phyloP scores from a whole-genome alignment of 2,329 filamentous ascomycete genomes.

The Cladosporium sphaerospermum region DNA sequence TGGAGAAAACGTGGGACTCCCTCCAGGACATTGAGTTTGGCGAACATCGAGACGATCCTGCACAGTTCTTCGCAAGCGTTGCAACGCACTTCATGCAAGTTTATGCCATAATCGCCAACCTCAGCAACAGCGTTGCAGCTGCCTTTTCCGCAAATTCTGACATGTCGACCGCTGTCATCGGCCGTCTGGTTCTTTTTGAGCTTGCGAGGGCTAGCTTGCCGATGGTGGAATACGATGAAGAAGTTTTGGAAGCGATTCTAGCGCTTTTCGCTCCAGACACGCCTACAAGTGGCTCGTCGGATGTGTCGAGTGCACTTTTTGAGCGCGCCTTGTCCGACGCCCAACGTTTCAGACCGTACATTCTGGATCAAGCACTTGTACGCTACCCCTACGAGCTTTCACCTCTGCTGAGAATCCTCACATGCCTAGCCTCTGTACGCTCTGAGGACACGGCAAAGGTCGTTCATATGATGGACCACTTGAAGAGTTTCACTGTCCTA shows the following conservation, averaged over 20 bases:
- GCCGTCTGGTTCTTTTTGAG: conserved; percentile 61
- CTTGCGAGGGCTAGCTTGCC: conserved; percentile 62
- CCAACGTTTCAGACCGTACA: conserved; percentile 46
- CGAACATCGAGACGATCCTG: conserved; percentile 41
- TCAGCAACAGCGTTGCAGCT: conserved; percentile 40
- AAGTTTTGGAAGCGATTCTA: conserved; percentile 61
- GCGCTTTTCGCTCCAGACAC: conserved; percentile 46
- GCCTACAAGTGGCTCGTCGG: not conserved
- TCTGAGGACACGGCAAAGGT: conserved; percentile 30
- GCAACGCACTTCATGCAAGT: conserved; percentile 43
- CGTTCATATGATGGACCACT: conserved; percentile 59
- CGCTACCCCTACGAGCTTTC: conserved; percentile 82
- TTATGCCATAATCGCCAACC: conserved; percentile 42
- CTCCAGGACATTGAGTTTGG: conserved; percentile 18
- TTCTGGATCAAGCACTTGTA: conserved; percentile 63
- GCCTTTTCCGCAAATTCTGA: conserved; percentile 46
- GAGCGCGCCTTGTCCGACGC: conserved; percentile 36
- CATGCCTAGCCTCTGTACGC: conserved; percentile 17
- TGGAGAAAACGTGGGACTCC: conserved; percentile 21
- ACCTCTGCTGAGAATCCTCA: conserved; percentile 55
- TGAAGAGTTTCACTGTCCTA: conserved; percentile 69
- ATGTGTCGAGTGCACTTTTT: conserved; percentile 3
- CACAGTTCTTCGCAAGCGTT: conserved; percentile 41
- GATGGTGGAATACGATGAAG: conserved; percentile 65
- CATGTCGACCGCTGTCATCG: conserved; percentile 53